phyloP scores from a whole-genome alignment of 805 yeast genomes.

The Candida maesae region DNA sequence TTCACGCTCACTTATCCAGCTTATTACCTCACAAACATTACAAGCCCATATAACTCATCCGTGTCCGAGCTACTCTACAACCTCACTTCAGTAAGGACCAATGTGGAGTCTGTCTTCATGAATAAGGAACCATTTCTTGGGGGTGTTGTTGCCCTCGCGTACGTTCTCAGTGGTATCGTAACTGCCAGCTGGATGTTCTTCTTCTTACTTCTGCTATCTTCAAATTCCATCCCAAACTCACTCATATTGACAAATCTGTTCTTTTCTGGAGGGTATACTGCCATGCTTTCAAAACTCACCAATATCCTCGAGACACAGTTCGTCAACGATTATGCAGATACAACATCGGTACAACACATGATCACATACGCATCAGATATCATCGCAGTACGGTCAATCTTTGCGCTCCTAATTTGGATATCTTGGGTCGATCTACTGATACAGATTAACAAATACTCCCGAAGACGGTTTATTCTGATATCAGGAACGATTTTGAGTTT shows the following conservation, averaged over 20 bases:
- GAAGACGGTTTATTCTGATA: constrained; percentile 28
- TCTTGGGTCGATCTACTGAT: constrained; percentile 53
- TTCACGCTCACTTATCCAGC: constrained; percentile 32
- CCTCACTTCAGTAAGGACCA: constrained; percentile 1
- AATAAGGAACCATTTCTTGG: constrained; percentile 34
- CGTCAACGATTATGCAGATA: constrained; percentile 48
- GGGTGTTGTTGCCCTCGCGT: constrained; percentile 42
- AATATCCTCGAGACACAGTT: constrained; percentile 48
- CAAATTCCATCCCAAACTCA: constrained; percentile 53
- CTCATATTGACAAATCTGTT: constrained; percentile 56
- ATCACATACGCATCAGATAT: constrained; percentile 37
- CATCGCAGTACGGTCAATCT: constrained; percentile 37
- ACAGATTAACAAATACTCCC: constrained; percentile 33
- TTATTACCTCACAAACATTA: constrained; percentile 46
- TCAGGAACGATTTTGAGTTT: constrained; percentile 32
- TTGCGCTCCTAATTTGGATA: constrained; percentile 43
- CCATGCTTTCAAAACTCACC: constrained; percentile 44
- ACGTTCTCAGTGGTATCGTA: constrained; percentile 51
- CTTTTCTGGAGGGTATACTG: constrained; percentile 51
- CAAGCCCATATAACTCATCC: constrained; percentile 15
- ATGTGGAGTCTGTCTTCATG: constrained; percentile 3
- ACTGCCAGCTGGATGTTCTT: constrained; percentile 71
- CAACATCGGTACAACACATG: constrained; percentile 34
- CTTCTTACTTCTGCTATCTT: constrained; percentile 49
- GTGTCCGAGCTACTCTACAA: constrained; percentile 9